phyloP scores from a whole-genome alignment of 2,329 filamentous ascomycete species.

The Aureobasidium sp. region DNA sequence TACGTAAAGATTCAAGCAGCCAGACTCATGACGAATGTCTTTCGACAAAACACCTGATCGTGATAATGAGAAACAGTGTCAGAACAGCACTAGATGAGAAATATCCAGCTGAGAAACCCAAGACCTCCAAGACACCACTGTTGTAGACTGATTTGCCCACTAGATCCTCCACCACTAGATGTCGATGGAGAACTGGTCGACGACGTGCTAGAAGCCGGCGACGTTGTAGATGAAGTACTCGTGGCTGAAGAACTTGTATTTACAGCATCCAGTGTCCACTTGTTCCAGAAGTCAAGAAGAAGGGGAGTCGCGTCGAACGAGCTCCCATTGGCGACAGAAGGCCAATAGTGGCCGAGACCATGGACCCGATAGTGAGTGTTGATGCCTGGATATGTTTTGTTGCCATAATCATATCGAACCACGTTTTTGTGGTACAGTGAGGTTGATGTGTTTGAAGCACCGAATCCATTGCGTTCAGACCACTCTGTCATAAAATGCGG shows the following conservation, averaged over 20 bases:
- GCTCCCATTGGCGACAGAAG: slow-evolving; percentile 22
- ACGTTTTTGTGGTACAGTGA: slow-evolving; percentile 27
- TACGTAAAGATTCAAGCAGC: background rate
- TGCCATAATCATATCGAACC: slow-evolving; percentile 23
- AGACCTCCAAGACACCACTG: background rate
- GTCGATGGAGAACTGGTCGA: background rate
- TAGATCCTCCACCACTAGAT: background rate
- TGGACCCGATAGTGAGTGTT: slow-evolving; percentile 35
- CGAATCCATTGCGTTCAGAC: slow-evolving; percentile 32
- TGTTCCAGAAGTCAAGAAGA: slow-evolving; percentile 22
- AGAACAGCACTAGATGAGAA: background rate
- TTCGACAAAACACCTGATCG: background rate
- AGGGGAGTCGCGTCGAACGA: slow-evolving; percentile 21
- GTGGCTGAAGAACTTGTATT: background rate
- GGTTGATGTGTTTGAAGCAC: slow-evolving; percentile 23
- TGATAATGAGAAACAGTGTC: background rate
- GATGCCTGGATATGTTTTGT: slow-evolving; percentile 21
- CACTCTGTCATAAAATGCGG: slow-evolving; percentile 33
- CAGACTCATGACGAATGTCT: background rate
- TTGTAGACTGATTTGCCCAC: background rate
- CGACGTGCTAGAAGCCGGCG: background rate
- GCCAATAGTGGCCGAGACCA: slow-evolving; percentile 37
- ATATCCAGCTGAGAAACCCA: background rate
- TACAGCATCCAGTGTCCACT: slow-evolving; percentile 18
- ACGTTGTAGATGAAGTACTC: background rate